phyloP scores from a whole-genome alignment of 371 early-diverging fungal species.

The Mucor circinelloides region DNA sequence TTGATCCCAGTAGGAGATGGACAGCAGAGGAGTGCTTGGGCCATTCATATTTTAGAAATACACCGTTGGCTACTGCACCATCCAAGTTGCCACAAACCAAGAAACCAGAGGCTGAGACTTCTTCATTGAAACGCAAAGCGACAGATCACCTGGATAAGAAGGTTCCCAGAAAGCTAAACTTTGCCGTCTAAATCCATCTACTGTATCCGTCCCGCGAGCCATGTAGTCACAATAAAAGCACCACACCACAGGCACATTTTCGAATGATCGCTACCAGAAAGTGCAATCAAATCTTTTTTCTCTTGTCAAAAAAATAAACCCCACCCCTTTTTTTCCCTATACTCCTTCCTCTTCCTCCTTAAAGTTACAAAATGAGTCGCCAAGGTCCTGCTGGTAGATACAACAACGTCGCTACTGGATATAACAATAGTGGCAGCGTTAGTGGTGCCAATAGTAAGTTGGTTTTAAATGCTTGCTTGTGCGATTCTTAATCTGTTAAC shows the following conservation, averaged over 20 bases:
- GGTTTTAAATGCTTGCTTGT: background rate
- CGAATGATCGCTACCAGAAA: too few relatives aligned
- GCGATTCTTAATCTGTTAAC: background rate
- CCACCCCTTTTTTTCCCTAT: background rate
- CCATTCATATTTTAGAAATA: conserved; percentile 90
- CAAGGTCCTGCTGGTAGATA: background rate
- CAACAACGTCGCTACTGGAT: background rate
- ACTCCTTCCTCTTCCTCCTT: background rate
- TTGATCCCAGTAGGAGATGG: conserved; percentile 91
- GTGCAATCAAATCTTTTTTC: too few relatives aligned
- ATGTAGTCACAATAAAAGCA: background rate
- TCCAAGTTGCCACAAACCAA: conserved; percentile 70
- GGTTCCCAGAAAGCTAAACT: conserved; percentile 6
- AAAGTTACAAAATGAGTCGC: background rate
- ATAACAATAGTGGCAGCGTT: background rate
- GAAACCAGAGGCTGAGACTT: background rate
- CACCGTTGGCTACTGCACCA: conserved; percentile 86
- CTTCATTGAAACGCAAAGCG: conserved; percentile 8
- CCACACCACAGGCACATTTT: too few relatives aligned
- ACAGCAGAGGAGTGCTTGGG: conserved; percentile 84
- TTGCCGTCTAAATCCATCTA: background rate
- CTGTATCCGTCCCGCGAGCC: background rate
- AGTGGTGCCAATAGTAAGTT: background rate
- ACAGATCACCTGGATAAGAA: background rate
- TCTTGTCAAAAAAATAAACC: background rate